Conservation (phyloP, 768 basidiomycete genomes). For the Floccularia luteovirens region DNA sequence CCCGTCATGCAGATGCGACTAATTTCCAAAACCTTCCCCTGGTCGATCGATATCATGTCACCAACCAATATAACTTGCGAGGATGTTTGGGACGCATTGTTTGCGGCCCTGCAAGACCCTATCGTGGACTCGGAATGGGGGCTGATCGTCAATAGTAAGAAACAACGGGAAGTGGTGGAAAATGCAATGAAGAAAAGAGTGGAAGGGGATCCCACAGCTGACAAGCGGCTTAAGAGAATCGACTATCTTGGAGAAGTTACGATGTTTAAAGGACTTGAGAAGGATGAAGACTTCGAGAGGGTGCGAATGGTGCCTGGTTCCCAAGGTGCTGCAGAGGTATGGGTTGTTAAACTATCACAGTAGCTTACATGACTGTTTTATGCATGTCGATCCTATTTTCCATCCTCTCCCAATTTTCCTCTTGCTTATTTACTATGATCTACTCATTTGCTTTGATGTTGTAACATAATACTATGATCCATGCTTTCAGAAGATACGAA, state of each 20-base stretch:
- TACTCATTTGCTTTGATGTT: too few species aligned
- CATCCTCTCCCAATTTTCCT: too few species aligned
- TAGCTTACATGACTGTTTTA: too few species aligned
- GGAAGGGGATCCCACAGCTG: constrained; percentile 21
- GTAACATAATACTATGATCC: too few species aligned
- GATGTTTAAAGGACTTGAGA: constrained; percentile 56
- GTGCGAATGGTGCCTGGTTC: constrained; percentile 39
- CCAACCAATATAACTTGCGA: constrained; percentile 37
- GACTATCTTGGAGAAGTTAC: constrained; percentile 57
- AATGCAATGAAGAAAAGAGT: constrained; percentile 42
- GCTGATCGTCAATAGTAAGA: constrained; percentile 35
- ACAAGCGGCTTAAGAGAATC: constrained; percentile 40
- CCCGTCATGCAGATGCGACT: constrained; percentile 39
- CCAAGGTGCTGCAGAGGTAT: constrained; percentile 40
- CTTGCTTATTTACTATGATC: too few species aligned
- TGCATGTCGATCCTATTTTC: too few species aligned
- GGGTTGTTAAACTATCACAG: constrained; percentile 41
- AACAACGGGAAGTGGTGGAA: constrained; percentile 34
- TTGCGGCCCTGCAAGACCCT: constrained; percentile 40
- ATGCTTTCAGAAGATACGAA: too few species aligned
- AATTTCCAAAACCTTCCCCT: constrained; percentile 57
- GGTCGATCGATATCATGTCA: constrained; percentile 49
- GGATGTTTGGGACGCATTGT: constrained; percentile 47
- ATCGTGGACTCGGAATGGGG: constrained; percentile 68
- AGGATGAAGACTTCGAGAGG: constrained; percentile 49